phyloP scores from a whole-genome alignment of 192 early-diverging fungal genomes.

The Coemansia biformis region DNA sequence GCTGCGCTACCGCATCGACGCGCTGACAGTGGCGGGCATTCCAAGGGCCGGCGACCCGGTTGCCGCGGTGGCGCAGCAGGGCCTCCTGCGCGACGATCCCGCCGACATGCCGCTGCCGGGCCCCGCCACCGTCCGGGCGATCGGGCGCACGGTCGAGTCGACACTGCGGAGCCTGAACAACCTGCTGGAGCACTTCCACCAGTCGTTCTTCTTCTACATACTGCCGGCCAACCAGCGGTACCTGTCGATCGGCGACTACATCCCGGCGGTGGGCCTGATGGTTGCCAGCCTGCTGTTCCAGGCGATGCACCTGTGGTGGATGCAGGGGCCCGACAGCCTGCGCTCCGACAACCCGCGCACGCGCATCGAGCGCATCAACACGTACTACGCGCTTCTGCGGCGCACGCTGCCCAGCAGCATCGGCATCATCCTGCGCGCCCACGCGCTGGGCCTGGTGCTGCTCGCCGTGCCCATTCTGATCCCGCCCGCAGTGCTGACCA shows the following conservation, averaged over 20 bases:
- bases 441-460: constrained; percentile 47
- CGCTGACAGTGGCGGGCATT: constrained; percentile 57
- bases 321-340: constrained; percentile 30
- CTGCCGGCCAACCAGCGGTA: constrained; percentile 70
- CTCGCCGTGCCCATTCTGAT: constrained; percentile 17
- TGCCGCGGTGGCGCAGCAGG: constrained; percentile 2
- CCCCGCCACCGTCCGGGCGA: constrained; percentile 1
- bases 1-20: constrained; percentile 69
- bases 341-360: constrained; percentile 30
- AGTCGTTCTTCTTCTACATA: constrained; percentile 97
- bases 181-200: constrained; percentile 88
- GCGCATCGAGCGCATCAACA: constrained; percentile 37
- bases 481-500: constrained; percentile 15
- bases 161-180: constrained; percentile 83
- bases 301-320: constrained; percentile 56
- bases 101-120: constrained; percentile 9
- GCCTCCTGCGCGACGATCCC: not conserved
- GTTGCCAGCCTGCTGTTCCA: constrained; percentile 67
- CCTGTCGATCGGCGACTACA: constrained; percentile 85
- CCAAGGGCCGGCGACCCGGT: constrained; percentile 25
- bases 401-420: constrained; percentile 22
- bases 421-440: constrained; percentile 28
- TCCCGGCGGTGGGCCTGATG: constrained; percentile 77
- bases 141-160: constrained; percentile 68
- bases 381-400: constrained; percentile 36